Base-by-base conservation (phyloP, 306 rosid species). In the Trifolium subterraneum region DNA sequence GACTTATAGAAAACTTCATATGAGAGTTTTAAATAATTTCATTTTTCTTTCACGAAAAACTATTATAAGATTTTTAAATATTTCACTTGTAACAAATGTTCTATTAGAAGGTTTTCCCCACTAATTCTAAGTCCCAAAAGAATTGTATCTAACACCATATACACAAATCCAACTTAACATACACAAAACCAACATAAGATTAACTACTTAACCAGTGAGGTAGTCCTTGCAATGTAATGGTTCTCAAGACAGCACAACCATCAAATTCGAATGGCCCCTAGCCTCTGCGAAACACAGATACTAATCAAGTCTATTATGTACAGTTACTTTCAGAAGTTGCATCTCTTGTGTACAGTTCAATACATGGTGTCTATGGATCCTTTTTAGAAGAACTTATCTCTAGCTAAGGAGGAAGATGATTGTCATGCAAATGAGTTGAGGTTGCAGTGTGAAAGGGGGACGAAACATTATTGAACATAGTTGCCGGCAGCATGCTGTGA, bases 361-460 rank as follows among this genome's bases (percentile, higher is more conserved):
- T 78, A 64, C 80, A 68, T 25, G 60, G 68, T 45, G 68, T 16
- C 33, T 64, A 36, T 29, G 45, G 33, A 47, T 72, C 55, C 67
- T 66, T 70, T 65, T 18, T 29, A 72, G 55, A 52, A 54, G 68
- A 66, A 64, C 1, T 8, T 16, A 18, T 9, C 33, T 35, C 23
- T 35, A 31, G 82, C 82, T 86, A 86, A 16, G 84, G 86, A 38
- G 89, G 83, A 72, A 77, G 86, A 19, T 65, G 80, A 76, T 76
- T 84, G 25, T 81, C 88, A 7, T 81, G 90, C 76, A 81, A 56
- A 69, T 86, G 85, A 71, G 81, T 70, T 50, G 87, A 62, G 60
- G 78, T 64, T 36, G 87, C 78, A 42, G 64, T 64, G 47, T 78
- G 86, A 67, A 75, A 83, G 23, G 78, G 79, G 10, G 87, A 31